These are phyloP conservation scores for Floccularia luteovirens DNA, from an alignment of 768 basidiomycete species.

Conservation along the genomic window DNA sequence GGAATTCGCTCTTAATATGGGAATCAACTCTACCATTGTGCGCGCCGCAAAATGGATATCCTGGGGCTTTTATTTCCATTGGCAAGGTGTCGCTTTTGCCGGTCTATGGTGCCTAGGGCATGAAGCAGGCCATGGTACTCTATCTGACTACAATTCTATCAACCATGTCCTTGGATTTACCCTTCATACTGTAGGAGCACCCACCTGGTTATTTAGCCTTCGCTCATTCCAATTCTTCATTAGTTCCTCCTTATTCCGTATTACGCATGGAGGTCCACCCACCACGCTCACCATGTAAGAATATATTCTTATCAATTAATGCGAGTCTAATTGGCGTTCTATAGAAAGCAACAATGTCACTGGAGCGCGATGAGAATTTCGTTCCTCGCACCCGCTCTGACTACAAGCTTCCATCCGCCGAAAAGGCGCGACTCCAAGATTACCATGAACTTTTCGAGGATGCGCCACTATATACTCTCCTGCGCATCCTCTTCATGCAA, in stretches of 20 bases:
- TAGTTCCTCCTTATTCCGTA: slow-evolving; percentile 48
- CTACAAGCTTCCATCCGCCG: background rate
- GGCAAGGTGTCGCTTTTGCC: slow-evolving; percentile 51
- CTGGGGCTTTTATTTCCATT: slow-evolving; percentile 49
- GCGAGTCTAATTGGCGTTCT: background rate
- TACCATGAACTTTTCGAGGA: slow-evolving; percentile 37
- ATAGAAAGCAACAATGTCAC: slow-evolving; percentile 2
- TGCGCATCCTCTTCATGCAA: slow-evolving; percentile 33
- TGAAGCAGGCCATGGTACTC: slow-evolving; percentile 53
- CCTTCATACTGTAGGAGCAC: slow-evolving; percentile 34
- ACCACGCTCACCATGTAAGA: slow-evolving; percentile 60
- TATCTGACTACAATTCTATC: slow-evolving; percentile 34
- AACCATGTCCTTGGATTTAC: slow-evolving; percentile 44
- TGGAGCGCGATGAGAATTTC: slow-evolving; percentile 2
- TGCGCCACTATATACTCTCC: slow-evolving; percentile 30
- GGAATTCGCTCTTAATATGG: background rate
- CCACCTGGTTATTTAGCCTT: slow-evolving; percentile 2
- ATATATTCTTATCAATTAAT: background rate
- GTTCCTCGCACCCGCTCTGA: slow-evolving; percentile 1
- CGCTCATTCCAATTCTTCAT: slow-evolving; percentile 9
- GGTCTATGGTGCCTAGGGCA: slow-evolving; percentile 60
- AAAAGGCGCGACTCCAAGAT: slow-evolving; percentile 10
- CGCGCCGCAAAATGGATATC: slow-evolving; percentile 20
- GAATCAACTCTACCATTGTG: background rate
- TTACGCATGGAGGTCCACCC: slow-evolving; percentile 61